A percentile compares a stretch with the other conserved stretches of the same genome.
phyloP scores from a whole-genome alignment of 495 filamentous ascomycete species.

The Monascus purpureus region DNA sequence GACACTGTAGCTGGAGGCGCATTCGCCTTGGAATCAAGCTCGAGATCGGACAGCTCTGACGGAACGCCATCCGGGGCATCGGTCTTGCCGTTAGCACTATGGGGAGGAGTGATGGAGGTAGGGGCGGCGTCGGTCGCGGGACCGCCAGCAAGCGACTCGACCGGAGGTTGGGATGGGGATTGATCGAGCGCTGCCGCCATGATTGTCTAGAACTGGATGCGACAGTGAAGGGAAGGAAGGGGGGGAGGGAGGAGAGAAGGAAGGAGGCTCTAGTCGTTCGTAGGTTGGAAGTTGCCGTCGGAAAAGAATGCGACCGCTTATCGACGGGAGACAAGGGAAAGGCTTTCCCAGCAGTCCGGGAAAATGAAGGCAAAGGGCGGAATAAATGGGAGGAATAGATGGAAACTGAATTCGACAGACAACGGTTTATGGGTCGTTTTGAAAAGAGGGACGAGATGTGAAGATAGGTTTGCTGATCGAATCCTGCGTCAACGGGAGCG shows the following conservation, averaged over 20 bases:
- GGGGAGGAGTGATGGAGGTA: constrained; percentile 30
- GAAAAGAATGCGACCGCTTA: constrained; percentile 32
- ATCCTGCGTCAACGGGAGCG: too few species aligned
- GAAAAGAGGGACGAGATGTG: too few species aligned
- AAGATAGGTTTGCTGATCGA: too few species aligned
- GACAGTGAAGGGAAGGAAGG: constrained; percentile 3
- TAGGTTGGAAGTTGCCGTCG: constrained; percentile 23
- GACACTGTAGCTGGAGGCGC: constrained; percentile 5
- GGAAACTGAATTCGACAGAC: constrained; percentile 3
- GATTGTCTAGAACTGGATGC: too few species aligned
- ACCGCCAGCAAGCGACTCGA: constrained; percentile 13
- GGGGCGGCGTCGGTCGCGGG: constrained; percentile 14
- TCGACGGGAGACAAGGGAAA: constrained; percentile 23
- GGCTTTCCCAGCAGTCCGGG: constrained; percentile 35
- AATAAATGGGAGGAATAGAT: constrained; percentile 2
- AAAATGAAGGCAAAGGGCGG: constrained; percentile 3
- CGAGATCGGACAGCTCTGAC: constrained; percentile 33
- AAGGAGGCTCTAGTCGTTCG: constrained; percentile 3
- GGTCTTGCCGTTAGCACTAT: constrained; percentile 32
- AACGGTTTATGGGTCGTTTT: neutral
- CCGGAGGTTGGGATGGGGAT: constrained; percentile 3
- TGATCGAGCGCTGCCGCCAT: constrained; percentile 26
- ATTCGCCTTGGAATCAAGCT: constrained; percentile 21
- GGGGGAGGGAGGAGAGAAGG: constrained; percentile 4
- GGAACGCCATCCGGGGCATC: constrained; percentile 27